A percentile compares a stretch with the other conserved stretches of the same genome.
Evolutionary conservation across 108 stramenopile species (phyloP).

Genomic region (Cyclotella choctawhatcheeana): DNA sequence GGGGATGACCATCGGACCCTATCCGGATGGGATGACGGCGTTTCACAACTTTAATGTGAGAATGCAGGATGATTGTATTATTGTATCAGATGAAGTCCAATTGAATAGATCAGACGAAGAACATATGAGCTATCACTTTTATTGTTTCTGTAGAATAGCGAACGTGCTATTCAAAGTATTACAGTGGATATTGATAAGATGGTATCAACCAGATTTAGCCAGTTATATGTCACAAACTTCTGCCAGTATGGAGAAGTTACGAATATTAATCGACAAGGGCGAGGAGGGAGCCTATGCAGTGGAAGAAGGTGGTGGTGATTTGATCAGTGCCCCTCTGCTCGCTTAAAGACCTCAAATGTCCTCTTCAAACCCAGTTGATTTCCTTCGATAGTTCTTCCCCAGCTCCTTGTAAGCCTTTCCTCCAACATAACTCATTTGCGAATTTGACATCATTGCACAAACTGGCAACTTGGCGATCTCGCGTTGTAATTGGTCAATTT

Average conservation of each 20-base stretch:
- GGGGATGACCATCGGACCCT: conserved; percentile 67
- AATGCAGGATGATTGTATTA: conserved; percentile 31
- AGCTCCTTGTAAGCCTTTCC: conserved; percentile 17
- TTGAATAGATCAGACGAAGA: conserved; percentile 51
- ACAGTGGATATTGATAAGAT: conserved; percentile 31
- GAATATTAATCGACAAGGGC: conserved; percentile 57
- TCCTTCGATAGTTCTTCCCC: conserved; percentile 26
- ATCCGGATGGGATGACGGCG: conserved; percentile 52
- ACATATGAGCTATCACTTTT: conserved; percentile 38
- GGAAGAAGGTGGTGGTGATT: conserved; percentile 20
- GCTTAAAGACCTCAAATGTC: conserved; percentile 22
- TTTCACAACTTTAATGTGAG: conserved; percentile 61
- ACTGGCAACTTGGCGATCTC: conserved; percentile 38
- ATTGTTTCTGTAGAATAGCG: conserved; percentile 29
- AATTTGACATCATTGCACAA: conserved; percentile 38
- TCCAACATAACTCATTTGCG: conserved; percentile 38
- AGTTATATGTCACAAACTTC: conserved; percentile 72
- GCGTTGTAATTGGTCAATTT: conserved; percentile 21
- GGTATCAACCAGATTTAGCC: conserved; percentile 50
- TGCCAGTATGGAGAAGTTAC: conserved; percentile 65
- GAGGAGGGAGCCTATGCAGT: conserved; percentile 23
- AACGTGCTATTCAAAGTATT: conserved; percentile 31
- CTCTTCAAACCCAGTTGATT: conserved; percentile 10
- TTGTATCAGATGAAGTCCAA: conserved; percentile 61
- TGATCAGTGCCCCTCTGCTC: conserved; percentile 38